phyloP scores from a whole-genome alignment of 306 rosid genomes.

The Castanopsis chinensis region DNA sequence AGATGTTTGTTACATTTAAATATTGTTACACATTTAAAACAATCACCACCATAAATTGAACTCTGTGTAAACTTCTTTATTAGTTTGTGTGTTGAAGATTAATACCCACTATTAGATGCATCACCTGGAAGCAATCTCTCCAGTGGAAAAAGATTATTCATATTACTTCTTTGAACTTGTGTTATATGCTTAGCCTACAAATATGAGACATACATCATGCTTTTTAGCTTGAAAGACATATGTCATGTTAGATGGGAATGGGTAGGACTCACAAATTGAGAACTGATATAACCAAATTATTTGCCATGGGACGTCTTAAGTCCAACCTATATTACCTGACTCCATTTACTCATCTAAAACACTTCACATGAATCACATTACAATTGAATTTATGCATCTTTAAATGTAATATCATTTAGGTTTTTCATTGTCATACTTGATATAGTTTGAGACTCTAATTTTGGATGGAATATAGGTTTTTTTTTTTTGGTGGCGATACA shows the following conservation, averaged over 20 bases:
- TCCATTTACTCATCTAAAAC: too few relatives aligned
- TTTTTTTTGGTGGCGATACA: background rate
- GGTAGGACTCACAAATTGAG: too few relatives aligned
- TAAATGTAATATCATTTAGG: background rate
- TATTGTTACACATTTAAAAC: constrained; percentile 24
- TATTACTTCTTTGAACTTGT: background rate
- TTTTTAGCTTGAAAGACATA: too few relatives aligned
- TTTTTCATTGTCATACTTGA: background rate
- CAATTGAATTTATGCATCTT: background rate
- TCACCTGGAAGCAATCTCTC: background rate
- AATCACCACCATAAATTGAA: background rate
- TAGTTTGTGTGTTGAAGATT: background rate
- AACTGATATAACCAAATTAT: too few relatives aligned
- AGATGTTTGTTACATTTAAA: constrained; percentile 6
- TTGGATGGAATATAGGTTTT: too few relatives aligned
- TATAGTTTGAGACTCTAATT: too few relatives aligned
- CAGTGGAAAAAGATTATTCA: background rate
- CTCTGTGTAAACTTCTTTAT: background rate
- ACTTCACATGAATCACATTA: background rate
- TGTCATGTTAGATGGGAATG: background rate
- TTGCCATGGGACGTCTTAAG: too few relatives aligned
- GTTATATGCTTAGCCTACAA: background rate
- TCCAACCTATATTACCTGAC: too few relatives aligned
- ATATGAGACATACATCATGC: background rate
- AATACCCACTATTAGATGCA: too few relatives aligned